phyloP scores from a whole-genome alignment of 129 eudicot species.

The Artemisia tridentata region DNA sequence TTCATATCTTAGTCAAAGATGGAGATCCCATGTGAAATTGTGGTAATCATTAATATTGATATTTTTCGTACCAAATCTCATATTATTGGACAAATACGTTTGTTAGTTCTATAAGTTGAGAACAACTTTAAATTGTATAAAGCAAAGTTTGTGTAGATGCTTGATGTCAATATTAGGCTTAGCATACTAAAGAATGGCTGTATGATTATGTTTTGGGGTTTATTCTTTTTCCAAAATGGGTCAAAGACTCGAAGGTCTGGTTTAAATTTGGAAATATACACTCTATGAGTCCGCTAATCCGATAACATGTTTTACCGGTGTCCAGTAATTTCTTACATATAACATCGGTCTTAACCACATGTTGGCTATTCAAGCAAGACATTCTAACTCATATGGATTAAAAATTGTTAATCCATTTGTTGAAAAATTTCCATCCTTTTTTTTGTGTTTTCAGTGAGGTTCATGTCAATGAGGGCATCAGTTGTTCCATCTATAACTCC shows the following conservation, averaged over 20 bases:
- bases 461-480: constrained; percentile 38
- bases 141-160: constrained; percentile 3
- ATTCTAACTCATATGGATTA: constrained; percentile 5
- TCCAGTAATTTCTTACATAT: constrained; percentile 5
- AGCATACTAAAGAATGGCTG: background rate
- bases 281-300: background rate
- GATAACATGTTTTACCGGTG: background rate
- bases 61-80: background rate
- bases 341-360: background rate
- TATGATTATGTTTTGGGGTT: constrained; percentile 3
- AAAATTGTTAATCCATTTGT: background rate
- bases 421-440: background rate
- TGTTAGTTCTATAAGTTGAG: constrained; percentile 2
- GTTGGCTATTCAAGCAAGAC: constrained; percentile 2
- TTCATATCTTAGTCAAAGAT: background rate
- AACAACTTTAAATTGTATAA: constrained; percentile 1
- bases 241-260: constrained; percentile 9
- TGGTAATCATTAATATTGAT: background rate
- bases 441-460: constrained; percentile 43
- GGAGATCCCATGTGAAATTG: constrained; percentile 2
- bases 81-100: background rate
- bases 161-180: constrained; percentile 3
- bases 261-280: constrained; percentile 1
- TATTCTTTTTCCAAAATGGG: constrained; percentile 12
- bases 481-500: constrained; percentile 41